Base-by-base conservation (phyloP, 768 basidiomycete species). In the Lactarius sanguifluus region DNA sequence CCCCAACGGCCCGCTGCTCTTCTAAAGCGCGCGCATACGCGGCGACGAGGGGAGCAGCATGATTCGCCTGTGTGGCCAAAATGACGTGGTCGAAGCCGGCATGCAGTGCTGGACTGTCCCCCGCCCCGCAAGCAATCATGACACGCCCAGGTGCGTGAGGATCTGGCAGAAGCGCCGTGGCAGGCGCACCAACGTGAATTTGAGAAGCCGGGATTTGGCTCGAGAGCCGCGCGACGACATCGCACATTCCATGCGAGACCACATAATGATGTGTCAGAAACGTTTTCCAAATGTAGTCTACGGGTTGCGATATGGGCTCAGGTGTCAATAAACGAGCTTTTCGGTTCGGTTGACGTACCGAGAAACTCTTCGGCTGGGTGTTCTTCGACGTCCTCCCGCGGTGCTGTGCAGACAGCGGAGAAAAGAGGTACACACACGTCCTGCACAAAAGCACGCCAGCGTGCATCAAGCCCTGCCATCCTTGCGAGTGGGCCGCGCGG, bases 61-160 rank as follows among this genome's bases (percentile, higher is more conserved):
- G 82, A 57, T 83, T 83, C 7, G 90, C 90, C 73, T 91, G 90
- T 0, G 91, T 92, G 6, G 88, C 90, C 58, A 92, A 80, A 7
- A 92, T 76, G 64, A 94, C 76, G 72, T 89, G 86, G 58, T 84
- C 81, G 71, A 91, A 91, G 8, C 85, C 86, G 7, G 70, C 41
- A 68, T 79, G 75, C 2, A 75, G 73, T 20, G 64, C 69, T 12
- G 69, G 45, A 5, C 25, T 52, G 28, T 76, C 73, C 20, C 20
- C 75, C 72, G 25, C 73, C 67, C 47, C 64, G 60, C 79, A 83
- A 32, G 78, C 74, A 28, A 86, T 77, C 23, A 79, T 75, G 23
- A 77, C 76, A 18, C 75, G 76, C 20, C 69, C 74, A 8, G 76
- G 63, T 57, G 80, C 70, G 10, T 73, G 56, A 13, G 73, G 72